Conservation (phyloP, 2,329 filamentous ascomycete species). For the Malbranchea zuffiana region DNA sequence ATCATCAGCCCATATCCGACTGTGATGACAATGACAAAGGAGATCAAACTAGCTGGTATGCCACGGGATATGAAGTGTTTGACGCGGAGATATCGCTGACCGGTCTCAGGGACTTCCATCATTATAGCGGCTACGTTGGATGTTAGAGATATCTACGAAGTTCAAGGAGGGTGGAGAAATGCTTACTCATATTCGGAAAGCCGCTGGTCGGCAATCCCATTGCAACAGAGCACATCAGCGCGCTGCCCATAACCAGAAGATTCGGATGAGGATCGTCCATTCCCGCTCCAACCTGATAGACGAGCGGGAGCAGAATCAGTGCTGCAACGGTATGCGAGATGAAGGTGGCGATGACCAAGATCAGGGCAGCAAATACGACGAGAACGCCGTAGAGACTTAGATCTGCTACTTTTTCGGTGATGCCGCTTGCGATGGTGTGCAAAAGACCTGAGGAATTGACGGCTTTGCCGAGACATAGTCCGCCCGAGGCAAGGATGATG, state of each 20-base stretch:
- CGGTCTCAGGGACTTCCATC: constrained; percentile 90
- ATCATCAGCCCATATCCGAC: constrained; percentile 87
- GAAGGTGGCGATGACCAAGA: constrained; percentile 89
- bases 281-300: constrained; percentile 68
- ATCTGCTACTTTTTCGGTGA: constrained; percentile 62
- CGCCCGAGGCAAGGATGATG: constrained; percentile 92
- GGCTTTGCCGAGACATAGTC: constrained; percentile 81
- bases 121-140: constrained; percentile 70
- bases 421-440: constrained; percentile 70
- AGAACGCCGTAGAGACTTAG: constrained; percentile 78
- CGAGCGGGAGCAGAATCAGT: constrained; percentile 83
- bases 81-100: constrained; percentile 81
- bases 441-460: constrained; percentile 88
- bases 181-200: constrained; percentile 99
- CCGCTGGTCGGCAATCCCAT: constrained; percentile 95
- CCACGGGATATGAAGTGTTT: constrained; percentile 93
- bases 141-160: constrained; percentile 4
- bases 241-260: constrained; percentile 84
- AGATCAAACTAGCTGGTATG: constrained; percentile 72
- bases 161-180: constrained; percentile 8
- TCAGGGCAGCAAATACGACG: constrained; percentile 72
- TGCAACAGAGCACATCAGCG: constrained; percentile 93
- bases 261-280: constrained; percentile 92
- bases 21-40: constrained; percentile 71
- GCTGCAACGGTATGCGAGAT: constrained; percentile 97